Evolutionary conservation across 768 basidiomycete species (phyloP).

Genomic region (Suillus discolor): DNA sequence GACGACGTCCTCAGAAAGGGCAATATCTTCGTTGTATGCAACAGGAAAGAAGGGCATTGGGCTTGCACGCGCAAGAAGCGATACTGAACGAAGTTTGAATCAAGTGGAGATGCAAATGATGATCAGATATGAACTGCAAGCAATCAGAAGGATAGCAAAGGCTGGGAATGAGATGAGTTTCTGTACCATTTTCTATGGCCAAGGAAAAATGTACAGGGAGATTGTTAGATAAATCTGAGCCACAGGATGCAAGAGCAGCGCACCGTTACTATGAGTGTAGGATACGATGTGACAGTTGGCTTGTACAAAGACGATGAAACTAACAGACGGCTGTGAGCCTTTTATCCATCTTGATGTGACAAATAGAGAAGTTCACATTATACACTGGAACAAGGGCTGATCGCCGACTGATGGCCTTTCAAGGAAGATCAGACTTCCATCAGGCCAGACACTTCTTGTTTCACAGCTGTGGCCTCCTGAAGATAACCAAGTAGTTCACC

Average conservation of each 20-base stretch:
- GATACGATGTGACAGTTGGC: not conserved
- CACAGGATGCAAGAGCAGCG: not conserved
- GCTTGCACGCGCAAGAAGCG: conserved; percentile 2
- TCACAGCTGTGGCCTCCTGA: no score
- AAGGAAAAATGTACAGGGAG: no score
- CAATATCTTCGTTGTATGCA: no score
- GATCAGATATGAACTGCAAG: not conserved
- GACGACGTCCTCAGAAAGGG: no score
- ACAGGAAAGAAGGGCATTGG: not conserved
- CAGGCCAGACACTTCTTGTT: no score
- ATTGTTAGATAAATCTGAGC: not conserved
- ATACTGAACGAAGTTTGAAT: conserved; percentile 5
- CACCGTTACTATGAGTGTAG: not conserved
- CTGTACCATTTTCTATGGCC: conserved; percentile 1
- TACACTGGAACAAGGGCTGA: not conserved
- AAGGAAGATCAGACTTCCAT: no score
- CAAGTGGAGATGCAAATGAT: not conserved
- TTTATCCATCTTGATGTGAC: not conserved
- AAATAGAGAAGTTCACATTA: not conserved
- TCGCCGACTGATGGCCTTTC: not conserved
- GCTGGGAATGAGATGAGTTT: not conserved
- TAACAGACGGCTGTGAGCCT: not conserved
- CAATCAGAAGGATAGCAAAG: not conserved
- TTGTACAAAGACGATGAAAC: not conserved
- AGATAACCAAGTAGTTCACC: no score